phyloP scores from a whole-genome alignment of 805 yeast genomes.

The Kregervanrija fluxuum region DNA sequence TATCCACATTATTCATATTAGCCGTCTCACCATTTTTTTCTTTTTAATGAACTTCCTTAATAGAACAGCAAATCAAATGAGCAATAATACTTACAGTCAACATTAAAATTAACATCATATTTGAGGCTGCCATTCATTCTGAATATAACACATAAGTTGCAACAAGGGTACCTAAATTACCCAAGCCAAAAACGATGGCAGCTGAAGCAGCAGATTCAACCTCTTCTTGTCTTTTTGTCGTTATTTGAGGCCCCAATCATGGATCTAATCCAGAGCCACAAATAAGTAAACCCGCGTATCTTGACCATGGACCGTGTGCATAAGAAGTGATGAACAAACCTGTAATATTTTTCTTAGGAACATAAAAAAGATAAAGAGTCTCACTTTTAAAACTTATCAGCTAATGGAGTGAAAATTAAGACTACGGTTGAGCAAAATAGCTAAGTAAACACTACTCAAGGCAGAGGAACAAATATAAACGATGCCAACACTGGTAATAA shows the following conservation, averaged over 20 bases:
- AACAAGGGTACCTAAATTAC: conserved; percentile 76
- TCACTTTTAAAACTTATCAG: conserved; percentile 54
- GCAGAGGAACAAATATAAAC: conserved; percentile 68
- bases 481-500: conserved; percentile 65
- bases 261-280: conserved; percentile 84
- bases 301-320: conserved; percentile 63
- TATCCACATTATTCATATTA: too few species aligned
- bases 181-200: conserved; percentile 79
- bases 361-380: conserved; percentile 53
- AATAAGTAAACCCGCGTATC: conserved; percentile 70
- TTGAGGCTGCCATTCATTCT: too few species aligned
- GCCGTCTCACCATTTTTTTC: background rate
- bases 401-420: conserved; percentile 64
- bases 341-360: conserved; percentile 57
- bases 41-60: conserved; percentile 8
- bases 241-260: conserved; percentile 71
- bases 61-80: conserved; percentile 19
- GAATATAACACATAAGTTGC: conserved; percentile 76
- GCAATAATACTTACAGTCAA: conserved; percentile 62
- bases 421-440: conserved; percentile 72
- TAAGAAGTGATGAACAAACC: conserved; percentile 72
- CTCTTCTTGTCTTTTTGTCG: conserved; percentile 64
- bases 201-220: conserved; percentile 76
- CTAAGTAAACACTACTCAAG: conserved; percentile 55
- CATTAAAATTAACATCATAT: conserved; percentile 75